These are phyloP conservation scores for Pleurotus giganteus DNA, from an alignment of 768 basidiomycete species.

Conservation along the genomic window DNA sequence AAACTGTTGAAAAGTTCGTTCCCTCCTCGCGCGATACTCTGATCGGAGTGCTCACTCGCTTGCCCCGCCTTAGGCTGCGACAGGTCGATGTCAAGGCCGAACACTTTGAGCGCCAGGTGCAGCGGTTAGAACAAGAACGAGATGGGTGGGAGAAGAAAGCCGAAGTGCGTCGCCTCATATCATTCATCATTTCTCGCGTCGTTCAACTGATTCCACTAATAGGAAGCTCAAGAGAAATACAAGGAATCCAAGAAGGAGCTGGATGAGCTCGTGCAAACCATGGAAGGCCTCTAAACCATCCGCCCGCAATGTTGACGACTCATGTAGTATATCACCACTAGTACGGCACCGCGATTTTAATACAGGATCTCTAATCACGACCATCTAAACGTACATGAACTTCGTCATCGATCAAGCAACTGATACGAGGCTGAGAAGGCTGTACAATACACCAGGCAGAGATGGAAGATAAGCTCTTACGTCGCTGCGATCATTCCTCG, in stretches of 20 bases:
- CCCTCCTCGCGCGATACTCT: neutral
- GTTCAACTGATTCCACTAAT: constrained; percentile 14
- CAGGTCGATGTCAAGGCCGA: constrained; percentile 99
- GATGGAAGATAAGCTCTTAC: constrained; percentile 17
- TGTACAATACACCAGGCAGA: too few relatives aligned
- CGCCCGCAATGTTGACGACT: neutral
- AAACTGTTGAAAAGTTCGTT: constrained; percentile 93
- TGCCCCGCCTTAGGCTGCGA: constrained; percentile 60
- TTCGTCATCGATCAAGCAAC: neutral
- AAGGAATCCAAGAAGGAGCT: constrained; percentile 73
- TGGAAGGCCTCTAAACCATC: constrained; percentile 62
- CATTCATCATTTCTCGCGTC: neutral
- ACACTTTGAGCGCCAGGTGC: constrained; percentile 92
- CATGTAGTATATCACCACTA: constrained; percentile 5
- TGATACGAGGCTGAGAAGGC: too few relatives aligned
- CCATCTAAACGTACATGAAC: neutral
- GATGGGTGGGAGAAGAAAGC: constrained; percentile 94
- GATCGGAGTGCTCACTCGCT: constrained; percentile 6
- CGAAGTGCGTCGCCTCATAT: constrained; percentile 57
- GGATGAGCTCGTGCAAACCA: constrained; percentile 74
- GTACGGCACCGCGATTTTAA: neutral
- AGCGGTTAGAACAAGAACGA: constrained; percentile 84
- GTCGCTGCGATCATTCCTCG: constrained; percentile 35
- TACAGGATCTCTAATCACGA: neutral
- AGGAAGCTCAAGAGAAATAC: constrained; percentile 77